Evolutionary conservation across 192 early-diverging fungal genomes (phyloP), one percentile per base, ranked within the genome.

Genomic region (Podila clonocystis): DNA sequence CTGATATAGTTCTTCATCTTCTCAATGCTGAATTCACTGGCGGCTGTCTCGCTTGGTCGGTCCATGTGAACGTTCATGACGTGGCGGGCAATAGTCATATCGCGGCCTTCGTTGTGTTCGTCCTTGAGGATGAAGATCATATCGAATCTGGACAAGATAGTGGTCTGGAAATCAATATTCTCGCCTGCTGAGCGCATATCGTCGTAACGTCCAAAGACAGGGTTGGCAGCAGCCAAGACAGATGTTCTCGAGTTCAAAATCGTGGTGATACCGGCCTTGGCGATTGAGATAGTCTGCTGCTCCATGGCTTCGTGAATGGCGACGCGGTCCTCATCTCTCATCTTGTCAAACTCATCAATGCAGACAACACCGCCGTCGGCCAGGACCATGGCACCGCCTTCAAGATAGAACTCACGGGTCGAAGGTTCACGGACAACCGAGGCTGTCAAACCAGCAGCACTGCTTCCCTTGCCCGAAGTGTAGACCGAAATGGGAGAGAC

Each of bases 261-360:
- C 2, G 98, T 98, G 6, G 98, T 99, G 85, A 99, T 99, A 65
- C 98, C 98, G 31, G 98, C 98, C 85, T 99, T 99, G 63, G 98
- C 98, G 83, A 99, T 99, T 17, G 96, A 97, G 67, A 99, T 99
- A 6, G 98, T 99, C 84, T 99, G 98, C 87, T 99, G 98, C 83
- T 99, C 97, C 98, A 99, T 99, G 41, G 98, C 98, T 87, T 99
- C 98, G 86, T 99, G 98, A 83, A 99, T 99, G 15, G 98, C 97
- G 8, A 99, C 98, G 58, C 97, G 91, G 84, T 99, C 98, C 85
- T 99, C 97, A 57, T 99, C 97, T 70, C 97, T 90, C 98, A 99
- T 99, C 88, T 99, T 99, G 85, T 99, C 98, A 83, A 99, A 99
- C 87, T 99, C 98, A 87, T 99, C 98, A 82, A 99, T 99, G 87